Evolutionary conservation across 2,329 filamentous ascomycete species (phyloP).

Genomic region (Penicillium hordei): DNA sequence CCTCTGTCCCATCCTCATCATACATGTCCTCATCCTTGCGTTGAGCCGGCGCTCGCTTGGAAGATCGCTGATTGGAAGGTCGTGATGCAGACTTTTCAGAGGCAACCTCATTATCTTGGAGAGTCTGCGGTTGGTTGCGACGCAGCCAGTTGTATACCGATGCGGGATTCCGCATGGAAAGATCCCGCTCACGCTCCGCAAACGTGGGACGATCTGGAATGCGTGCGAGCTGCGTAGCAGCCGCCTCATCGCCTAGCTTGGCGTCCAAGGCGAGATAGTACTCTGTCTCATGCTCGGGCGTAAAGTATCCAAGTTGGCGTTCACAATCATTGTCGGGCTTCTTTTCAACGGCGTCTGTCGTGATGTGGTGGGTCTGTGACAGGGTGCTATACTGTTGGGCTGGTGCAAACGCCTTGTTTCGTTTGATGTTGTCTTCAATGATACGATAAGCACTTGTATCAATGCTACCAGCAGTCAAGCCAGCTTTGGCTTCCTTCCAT

Average conservation of each 20-base stretch:
- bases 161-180: constrained; percentile 72
- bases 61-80: constrained; percentile 42
- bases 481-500: constrained; percentile 41
- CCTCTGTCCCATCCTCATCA: constrained; percentile 47
- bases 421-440: constrained; percentile 41
- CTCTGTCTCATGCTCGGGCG: constrained; percentile 45
- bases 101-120: constrained; percentile 67
- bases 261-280: constrained; percentile 46
- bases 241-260: constrained; percentile 42
- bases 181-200: constrained; percentile 55
- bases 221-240: constrained; percentile 53
- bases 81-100: constrained; percentile 45
- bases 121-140: constrained; percentile 75
- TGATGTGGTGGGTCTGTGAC: constrained; percentile 34
- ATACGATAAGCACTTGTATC: constrained; percentile 37
- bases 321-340: constrained; percentile 25
- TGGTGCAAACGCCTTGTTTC: constrained; percentile 42
- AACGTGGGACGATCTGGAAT: constrained; percentile 43
- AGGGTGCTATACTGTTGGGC: constrained; percentile 35
- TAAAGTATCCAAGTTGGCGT: constrained; percentile 45
- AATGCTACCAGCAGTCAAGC: constrained; percentile 39
- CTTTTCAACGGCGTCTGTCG: constrained; percentile 13
- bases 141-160: constrained; percentile 96
- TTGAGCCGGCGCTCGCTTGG: constrained; percentile 42
- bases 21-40: constrained; percentile 44